Conservation (phyloP, 2,329 filamentous ascomycete genomes). For the Orbilia ellipsospora region DNA sequence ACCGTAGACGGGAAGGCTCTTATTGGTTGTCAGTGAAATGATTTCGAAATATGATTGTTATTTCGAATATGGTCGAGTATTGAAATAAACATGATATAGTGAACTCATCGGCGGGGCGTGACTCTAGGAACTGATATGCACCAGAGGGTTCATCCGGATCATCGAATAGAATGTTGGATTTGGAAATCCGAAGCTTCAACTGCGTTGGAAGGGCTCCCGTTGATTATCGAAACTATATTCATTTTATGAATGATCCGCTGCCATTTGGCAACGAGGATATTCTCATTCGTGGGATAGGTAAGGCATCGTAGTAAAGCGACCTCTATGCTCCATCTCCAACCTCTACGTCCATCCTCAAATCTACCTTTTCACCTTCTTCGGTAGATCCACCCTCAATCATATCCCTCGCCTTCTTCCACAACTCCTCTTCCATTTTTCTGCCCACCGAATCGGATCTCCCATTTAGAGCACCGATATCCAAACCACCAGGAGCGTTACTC, state of each 20-base stretch:
- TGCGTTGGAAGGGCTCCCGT: not conserved
- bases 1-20: slow-evolving; percentile 5
- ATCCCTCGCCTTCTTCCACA: slow-evolving; percentile 46
- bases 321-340: slow-evolving; percentile 15
- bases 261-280: not conserved
- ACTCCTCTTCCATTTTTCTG: slow-evolving; percentile 45
- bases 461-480: slow-evolving; percentile 48
- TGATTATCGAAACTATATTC: not conserved
- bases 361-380: slow-evolving; percentile 41
- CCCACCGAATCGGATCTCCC: slow-evolving; percentile 48
- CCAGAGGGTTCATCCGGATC: not conserved
- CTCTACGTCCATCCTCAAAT: slow-evolving; percentile 48
- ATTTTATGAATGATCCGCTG: too few relatives aligned
- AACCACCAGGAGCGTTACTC: slow-evolving; percentile 7
- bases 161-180: not conserved
- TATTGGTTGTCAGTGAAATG: slow-evolving; percentile 10
- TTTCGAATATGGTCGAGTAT: slow-evolving; percentile 35
- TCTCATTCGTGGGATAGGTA: not conserved
- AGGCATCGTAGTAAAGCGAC: too few relatives aligned
- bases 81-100: slow-evolving; percentile 16
- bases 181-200: not conserved
- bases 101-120: not conserved
- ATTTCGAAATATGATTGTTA: not conserved
- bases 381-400: slow-evolving; percentile 29
- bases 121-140: not conserved